A percentile compares a stretch with the other conserved stretches of the same genome.
These are phyloP conservation scores for Metarhizium anisopliae DNA, from an alignment of 2,329 filamentous ascomycete genomes.

Conservation along the genomic window DNA sequence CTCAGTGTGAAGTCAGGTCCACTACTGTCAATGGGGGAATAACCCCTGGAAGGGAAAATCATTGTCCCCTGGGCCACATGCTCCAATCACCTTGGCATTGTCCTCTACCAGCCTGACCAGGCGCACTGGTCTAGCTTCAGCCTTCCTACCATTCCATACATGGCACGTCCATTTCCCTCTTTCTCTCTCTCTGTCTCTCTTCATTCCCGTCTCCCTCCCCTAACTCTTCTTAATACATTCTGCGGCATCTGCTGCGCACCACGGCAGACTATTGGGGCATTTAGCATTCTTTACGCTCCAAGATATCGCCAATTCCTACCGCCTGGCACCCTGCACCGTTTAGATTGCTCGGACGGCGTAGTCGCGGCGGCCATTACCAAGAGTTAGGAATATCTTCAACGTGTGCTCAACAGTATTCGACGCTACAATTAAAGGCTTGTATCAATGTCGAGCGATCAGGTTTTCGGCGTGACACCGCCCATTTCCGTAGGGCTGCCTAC, in stretches of 20 bases:
- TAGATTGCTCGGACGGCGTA: not conserved
- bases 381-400: not conserved
- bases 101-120: not conserved
- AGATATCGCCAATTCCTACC: not conserved
- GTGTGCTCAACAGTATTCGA: not conserved
- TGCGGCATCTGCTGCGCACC: not conserved
- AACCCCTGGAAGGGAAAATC: too few relatives aligned
- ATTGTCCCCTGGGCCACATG: not conserved
- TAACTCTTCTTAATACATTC: not conserved
- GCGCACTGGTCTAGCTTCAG: not conserved
- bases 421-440: not conserved
- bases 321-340: not conserved
- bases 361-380: not conserved
- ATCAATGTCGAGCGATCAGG: slow-evolving; percentile 29
- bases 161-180: too few relatives aligned
- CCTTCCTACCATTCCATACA: not conserved
- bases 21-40: too few relatives aligned
- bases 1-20: too few relatives aligned
- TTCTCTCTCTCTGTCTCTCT: not conserved
- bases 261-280: not conserved
- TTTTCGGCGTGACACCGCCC: slow-evolving; percentile 67
- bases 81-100: not conserved
- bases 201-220: not conserved
- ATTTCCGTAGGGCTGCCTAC: slow-evolving; percentile 73
- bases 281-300: not conserved